Conservation (phyloP, 1,284 basidiomycete genomes). For the Nidula niveotomentosa region DNA sequence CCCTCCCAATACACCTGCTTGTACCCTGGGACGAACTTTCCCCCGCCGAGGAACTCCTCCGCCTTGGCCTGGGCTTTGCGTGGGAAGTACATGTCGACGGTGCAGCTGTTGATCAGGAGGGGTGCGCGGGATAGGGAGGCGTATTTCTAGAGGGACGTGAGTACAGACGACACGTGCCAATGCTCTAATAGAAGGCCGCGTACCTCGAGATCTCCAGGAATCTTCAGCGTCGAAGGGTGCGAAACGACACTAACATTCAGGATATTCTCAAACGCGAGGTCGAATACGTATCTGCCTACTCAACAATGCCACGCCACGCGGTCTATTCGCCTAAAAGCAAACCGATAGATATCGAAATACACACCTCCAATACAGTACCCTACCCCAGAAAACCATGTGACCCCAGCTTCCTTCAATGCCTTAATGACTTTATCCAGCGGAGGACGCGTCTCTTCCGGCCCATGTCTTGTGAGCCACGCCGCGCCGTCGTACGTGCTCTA, state of each 20-base stretch:
- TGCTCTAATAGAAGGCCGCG: neutral
- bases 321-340: too few relatives aligned
- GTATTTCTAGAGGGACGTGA: constrained; percentile 36
- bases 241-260: constrained; percentile 49
- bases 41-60: constrained; percentile 48
- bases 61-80: constrained; percentile 37
- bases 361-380: too few relatives aligned
- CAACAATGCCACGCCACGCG: too few relatives aligned
- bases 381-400: too few relatives aligned
- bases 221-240: constrained; percentile 64
- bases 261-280: constrained; percentile 41
- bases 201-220: constrained; percentile 58
- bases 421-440: too few relatives aligned
- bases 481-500: too few relatives aligned
- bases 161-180: too few relatives aligned
- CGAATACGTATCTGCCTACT: neutral
- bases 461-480: too few relatives aligned
- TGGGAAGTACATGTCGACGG: constrained; percentile 44
- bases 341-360: too few relatives aligned
- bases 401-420: too few relatives aligned
- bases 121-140: constrained; percentile 37
- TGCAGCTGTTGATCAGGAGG: constrained; percentile 58
- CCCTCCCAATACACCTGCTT: constrained; percentile 45
- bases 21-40: constrained; percentile 43
- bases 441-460: too few relatives aligned